Base-by-base conservation (phyloP, 2,329 filamentous ascomycete genomes). In the Trichoderma arundinaceum region DNA sequence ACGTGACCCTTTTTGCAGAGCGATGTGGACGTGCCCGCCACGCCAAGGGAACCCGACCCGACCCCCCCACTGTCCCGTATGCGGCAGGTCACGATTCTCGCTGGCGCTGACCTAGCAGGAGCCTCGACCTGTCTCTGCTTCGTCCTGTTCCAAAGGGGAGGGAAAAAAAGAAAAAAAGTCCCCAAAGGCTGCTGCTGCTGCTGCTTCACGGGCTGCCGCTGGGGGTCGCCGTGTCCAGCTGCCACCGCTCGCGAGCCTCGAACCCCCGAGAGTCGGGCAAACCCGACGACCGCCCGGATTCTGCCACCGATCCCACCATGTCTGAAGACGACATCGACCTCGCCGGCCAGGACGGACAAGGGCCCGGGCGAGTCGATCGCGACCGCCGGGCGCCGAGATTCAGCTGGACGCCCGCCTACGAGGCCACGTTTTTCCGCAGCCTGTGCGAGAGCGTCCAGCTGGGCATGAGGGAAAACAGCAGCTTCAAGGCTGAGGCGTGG, bases 401-500 rank as follows among this genome's bases (percentile, higher is more conserved):
- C 74, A 86, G 83, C 73, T 88, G 85, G 85, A 87, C 84, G 63
- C 78, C 81, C 1, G 80, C 82, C 19, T 87, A 83, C 77, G 85
- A 88, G 75, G 80, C 81, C 62, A 87, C 85, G 65, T 88, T 88
- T 74, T 88, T 88, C 76, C 79, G 81, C 63, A 87, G 85, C 57
- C 80, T 88, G 5, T 86, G 84, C 77, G 83, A 87, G 69, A 86
- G 84, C 41, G 85, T 88, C 69, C 79, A 82, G 71, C 77, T 86
- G 51, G 85, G 85, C 67, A 79, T 85, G 65, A 80, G 82, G 69
- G 84, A 86, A 70, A 84, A 84, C 69, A 84, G 84, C 75, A 86
- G 83, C 77, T 87, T 88, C 79, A 87, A 88, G 75, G 79, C 82
- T 17, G 84, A 86, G 71, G 85, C 85, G 1, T 88, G 85, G 85